phyloP scores from a whole-genome alignment of 192 early-diverging fungal genomes.

The Coemansia sp. region DNA sequence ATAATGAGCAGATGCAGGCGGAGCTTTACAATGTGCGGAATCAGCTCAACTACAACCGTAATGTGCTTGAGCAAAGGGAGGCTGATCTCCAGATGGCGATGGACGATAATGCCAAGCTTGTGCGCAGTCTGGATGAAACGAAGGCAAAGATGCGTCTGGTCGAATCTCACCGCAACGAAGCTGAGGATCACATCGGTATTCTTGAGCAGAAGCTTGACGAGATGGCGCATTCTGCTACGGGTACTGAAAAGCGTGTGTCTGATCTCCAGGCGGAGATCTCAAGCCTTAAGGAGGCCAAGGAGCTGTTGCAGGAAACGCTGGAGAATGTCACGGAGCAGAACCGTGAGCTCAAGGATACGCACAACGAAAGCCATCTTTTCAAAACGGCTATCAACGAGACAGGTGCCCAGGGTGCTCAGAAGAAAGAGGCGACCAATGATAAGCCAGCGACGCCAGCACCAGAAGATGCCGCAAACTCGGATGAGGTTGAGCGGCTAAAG shows the following conservation, averaged over 20 bases:
- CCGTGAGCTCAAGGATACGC: conserved; percentile 23
- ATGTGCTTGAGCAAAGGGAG: neutral
- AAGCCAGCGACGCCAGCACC: neutral
- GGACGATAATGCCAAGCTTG: conserved; percentile 8
- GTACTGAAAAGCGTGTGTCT: neutral
- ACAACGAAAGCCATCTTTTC: conserved; percentile 30
- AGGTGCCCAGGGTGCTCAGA: conserved; percentile 1
- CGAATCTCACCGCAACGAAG: neutral
- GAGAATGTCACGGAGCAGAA: conserved; percentile 35
- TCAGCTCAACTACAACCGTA: conserved; percentile 10
- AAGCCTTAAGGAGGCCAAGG: conserved; percentile 9
- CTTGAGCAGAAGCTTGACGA: conserved; percentile 13
- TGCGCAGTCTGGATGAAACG: conserved; percentile 4
- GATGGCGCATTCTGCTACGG: neutral
- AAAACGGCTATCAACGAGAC: conserved; percentile 24
- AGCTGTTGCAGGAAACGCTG: conserved; percentile 21
- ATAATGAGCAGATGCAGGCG: conserved; percentile 25
- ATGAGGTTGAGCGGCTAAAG: conserved; percentile 7
- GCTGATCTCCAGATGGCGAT: neutral
- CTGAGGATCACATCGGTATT: neutral
- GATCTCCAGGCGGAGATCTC: neutral
- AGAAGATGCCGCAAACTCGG: neutral
- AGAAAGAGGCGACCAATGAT: neutral
- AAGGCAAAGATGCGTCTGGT: neutral
- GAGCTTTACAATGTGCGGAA: conserved; percentile 9